These are phyloP conservation scores for Aspergillus bombycis DNA, from an alignment of 2,329 filamentous ascomycete genomes.

Conservation along the genomic window DNA sequence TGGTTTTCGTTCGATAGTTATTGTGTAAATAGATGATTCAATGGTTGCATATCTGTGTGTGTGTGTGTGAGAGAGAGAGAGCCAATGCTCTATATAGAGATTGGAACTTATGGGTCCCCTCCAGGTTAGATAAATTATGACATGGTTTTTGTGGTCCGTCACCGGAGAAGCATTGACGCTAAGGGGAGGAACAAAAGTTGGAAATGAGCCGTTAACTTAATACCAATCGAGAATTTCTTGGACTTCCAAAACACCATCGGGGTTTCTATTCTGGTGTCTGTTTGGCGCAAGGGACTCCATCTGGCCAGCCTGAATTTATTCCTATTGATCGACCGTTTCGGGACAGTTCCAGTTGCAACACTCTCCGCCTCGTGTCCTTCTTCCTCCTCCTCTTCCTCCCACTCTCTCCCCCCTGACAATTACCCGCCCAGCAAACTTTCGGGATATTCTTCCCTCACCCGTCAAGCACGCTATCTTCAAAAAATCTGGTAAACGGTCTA, in stretches of 20 bases:
- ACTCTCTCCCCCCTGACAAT: constrained; percentile 27
- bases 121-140: background rate
- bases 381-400: background rate
- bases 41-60: no score
- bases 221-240: background rate
- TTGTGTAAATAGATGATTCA: background rate
- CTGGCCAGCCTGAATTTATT: background rate
- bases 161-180: constrained; percentile 16
- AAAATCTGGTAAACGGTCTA: constrained; percentile 9
- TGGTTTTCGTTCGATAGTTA: background rate
- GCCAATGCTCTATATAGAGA: background rate
- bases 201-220: constrained; percentile 5
- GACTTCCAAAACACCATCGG: background rate
- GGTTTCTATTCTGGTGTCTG: background rate
- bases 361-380: constrained; percentile 8
- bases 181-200: constrained; percentile 14
- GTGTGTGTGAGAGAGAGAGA: no score
- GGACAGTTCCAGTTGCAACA: background rate
- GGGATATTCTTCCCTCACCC: constrained; percentile 13
- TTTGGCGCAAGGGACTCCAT: background rate
- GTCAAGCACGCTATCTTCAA: constrained; percentile 9
- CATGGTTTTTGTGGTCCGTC: constrained; percentile 9
- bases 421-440: constrained; percentile 21
- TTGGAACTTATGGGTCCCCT: background rate
- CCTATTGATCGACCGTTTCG: constrained; percentile 3